These are phyloP conservation scores for Corchorus capsularis DNA, from an alignment of 345 rosid genomes.

Conservation along the genomic window DNA sequence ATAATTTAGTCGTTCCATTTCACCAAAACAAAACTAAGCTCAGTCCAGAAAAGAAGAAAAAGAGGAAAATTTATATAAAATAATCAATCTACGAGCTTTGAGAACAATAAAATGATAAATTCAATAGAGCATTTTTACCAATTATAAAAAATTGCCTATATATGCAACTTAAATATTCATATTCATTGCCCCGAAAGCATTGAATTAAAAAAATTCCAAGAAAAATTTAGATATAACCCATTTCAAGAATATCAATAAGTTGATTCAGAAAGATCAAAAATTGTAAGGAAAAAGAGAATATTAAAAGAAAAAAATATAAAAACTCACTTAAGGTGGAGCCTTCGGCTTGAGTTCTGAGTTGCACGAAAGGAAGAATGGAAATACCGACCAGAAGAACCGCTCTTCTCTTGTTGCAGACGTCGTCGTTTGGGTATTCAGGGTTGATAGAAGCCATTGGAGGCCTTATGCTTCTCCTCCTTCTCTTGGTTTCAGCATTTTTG, in stretches of 20 bases:
- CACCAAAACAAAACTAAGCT: not conserved
- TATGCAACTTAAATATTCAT: not conserved
- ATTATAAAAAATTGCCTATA: not conserved
- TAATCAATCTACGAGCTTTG: not conserved
- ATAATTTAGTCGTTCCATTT: not conserved
- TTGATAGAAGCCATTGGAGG: conserved; percentile 6
- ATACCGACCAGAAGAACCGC: conserved; percentile 20
- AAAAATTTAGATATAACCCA: not conserved
- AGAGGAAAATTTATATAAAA: not conserved
- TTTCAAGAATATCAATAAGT: too few relatives aligned
- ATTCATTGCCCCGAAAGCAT: not conserved
- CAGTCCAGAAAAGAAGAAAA: not conserved
- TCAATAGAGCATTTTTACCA: not conserved
- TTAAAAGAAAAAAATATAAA: too few relatives aligned
- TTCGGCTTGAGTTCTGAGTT: conserved; percentile 16
- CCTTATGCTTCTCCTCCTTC: conserved; percentile 13
- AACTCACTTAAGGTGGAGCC: conserved; percentile 14
- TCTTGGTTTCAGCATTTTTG: not conserved
- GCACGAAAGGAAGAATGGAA: conserved; percentile 16
- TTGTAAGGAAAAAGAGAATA: not conserved
- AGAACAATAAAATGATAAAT: not conserved
- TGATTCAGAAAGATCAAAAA: not conserved
- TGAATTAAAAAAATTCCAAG: not conserved
- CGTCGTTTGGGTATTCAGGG: not conserved
- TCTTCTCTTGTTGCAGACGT: conserved; percentile 8